Conservation (phyloP, 2,329 filamentous ascomycete species). For the Fusarium sulawesiense region DNA sequence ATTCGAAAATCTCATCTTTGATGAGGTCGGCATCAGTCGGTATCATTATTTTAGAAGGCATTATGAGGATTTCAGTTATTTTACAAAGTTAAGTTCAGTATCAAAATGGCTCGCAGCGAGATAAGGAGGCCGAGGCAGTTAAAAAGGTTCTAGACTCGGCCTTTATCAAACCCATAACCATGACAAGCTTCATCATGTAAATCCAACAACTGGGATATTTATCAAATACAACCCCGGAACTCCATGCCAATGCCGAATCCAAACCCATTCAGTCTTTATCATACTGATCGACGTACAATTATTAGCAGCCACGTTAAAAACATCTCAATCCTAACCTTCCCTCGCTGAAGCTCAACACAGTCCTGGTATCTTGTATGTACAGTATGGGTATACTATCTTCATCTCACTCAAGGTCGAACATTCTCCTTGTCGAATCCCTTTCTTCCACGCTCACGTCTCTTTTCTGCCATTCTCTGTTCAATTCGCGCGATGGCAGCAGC, state of each 20-base stretch:
- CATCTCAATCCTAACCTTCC: conserved; percentile 22
- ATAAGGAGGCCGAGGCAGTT: conserved; percentile 34
- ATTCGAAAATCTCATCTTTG: conserved; percentile 67
- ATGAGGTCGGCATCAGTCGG: conserved; percentile 47
- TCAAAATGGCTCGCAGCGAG: conserved; percentile 32
- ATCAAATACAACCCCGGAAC: conserved; percentile 32
- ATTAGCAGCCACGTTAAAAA: conserved; percentile 25
- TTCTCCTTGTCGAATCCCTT: conserved; percentile 64
- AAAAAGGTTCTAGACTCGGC: conserved; percentile 12
- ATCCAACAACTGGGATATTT: conserved; percentile 34
- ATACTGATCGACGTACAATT: conserved; percentile 18
- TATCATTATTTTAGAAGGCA: conserved; percentile 41
- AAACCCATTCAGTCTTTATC: neutral
- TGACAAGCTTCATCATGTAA: conserved; percentile 38
- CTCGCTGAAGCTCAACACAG: conserved; percentile 12
- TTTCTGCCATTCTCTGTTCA: conserved; percentile 65
- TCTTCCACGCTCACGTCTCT: conserved; percentile 53
- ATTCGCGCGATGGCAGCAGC: conserved; percentile 67
- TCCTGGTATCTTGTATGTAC: conserved; percentile 19
- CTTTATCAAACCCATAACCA: conserved; percentile 32
- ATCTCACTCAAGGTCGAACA: conserved; percentile 51
- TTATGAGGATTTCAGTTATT: conserved; percentile 25
- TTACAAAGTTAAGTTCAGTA: conserved; percentile 15
- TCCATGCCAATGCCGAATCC: conserved; percentile 41
- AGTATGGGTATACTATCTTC: conserved; percentile 2